Base-by-base conservation (phyloP, 257 asterid species). In the Solanum corneliomulleri region DNA sequence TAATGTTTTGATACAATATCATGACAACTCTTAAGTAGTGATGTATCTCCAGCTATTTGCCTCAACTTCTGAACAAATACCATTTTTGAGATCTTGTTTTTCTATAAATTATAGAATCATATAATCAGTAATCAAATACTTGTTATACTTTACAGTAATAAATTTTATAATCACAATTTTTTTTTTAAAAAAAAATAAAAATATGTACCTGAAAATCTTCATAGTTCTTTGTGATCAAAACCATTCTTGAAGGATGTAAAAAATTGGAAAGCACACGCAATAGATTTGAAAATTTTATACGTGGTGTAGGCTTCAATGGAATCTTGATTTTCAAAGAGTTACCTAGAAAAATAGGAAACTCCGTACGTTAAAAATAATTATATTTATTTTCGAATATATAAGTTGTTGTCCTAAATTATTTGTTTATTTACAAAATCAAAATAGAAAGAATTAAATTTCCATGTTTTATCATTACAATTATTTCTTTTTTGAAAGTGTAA, bases 21-120 rank as follows among this genome's bases (percentile, higher is more conserved):
- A 92, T 82, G 10, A 86, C 91, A 20, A 89, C 78, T 85, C 47
- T 70, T 29, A 92, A 87, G 69, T 33, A 93, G 86, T 82, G 89
- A 9, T 47, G 69, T 49, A 69, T 93, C 94, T 75, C 92, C 94
- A 49, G 88, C 92, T 70, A 90, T 39, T 42, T 78, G 86, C 81
- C 92, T 92, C 86, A 90, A 70, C 44, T 70, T 84, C 85, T 69
- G 75, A 44, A 89, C 86, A 60, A 93, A 76, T 10, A 78, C 77
- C 20, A 84, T 44, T 85, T 89, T 84, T 33, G 58, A 85, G 12
- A 91, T 90, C 86, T 86, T 90, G 4, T 90, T 86, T 86, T 56
- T 89, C 95, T 93, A 91, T 86, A n/a, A 35, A 68, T 85, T 75
- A 69, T 71, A 71, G 11, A 27, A 18, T 41, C 13, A 49, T 5